A percentile compares a stretch with the other conserved stretches of the same genome.
Conservation (phyloP, 331 rosid genomes). For the Acacia pycnantha region DNA sequence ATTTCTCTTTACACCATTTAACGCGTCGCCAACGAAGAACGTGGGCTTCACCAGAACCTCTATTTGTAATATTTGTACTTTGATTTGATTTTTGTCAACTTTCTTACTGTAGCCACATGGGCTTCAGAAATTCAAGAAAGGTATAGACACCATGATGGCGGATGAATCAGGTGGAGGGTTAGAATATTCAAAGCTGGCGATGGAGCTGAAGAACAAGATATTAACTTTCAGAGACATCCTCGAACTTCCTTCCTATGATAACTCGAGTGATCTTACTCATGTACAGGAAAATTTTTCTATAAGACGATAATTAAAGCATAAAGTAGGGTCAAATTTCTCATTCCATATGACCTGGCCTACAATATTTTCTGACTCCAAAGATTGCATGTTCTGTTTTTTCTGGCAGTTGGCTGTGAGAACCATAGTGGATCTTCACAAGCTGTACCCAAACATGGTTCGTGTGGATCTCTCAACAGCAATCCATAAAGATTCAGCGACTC, state of each 20-base stretch:
- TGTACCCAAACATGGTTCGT: conserved; percentile 36
- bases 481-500: conserved; percentile 20
- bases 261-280: conserved; percentile 26
- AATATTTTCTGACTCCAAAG: neutral
- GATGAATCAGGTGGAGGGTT: conserved; percentile 17
- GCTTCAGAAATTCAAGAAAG: neutral
- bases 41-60: neutral
- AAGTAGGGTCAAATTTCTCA: neutral
- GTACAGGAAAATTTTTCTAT: conserved; percentile 19
- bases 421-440: conserved; percentile 22
- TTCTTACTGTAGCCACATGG: conserved; percentile 6
- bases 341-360: neutral
- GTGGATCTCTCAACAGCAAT: neutral
- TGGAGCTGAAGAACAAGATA: conserved; percentile 30
- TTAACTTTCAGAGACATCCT: conserved; percentile 31
- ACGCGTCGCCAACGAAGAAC: neutral
- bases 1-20: neutral
- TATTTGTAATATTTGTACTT: too few relatives aligned
- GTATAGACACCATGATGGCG: neutral
- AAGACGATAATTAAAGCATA: neutral
- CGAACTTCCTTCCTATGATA: conserved; percentile 38
- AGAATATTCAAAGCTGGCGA: conserved; percentile 12
- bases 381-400: conserved; percentile 4
- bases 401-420: conserved; percentile 29
- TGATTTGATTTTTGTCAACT: neutral